phyloP scores from a whole-genome alignment of 306 rosid genomes.

The Ziziphus jujuba region DNA sequence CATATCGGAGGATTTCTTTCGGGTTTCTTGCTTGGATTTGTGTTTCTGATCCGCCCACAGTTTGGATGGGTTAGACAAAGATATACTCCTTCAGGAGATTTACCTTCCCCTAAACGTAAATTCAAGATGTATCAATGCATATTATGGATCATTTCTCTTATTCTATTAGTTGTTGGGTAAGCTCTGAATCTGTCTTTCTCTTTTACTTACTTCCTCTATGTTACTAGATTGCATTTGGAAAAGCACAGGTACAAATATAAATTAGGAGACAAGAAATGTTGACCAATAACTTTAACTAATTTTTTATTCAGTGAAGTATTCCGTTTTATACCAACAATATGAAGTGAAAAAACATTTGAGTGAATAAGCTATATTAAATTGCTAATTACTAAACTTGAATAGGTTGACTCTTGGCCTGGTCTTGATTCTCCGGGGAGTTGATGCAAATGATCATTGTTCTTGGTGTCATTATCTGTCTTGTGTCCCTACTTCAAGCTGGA shows the following conservation, averaged over 20 bases:
- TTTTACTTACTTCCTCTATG: not conserved
- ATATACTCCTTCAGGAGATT: slow-evolving; percentile 41
- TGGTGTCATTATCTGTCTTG: slow-evolving; percentile 98
- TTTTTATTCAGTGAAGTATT: too few relatives aligned
- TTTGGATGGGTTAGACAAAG: slow-evolving; percentile 86
- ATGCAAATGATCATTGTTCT: slow-evolving; percentile 89
- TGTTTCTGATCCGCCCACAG: slow-evolving; percentile 94
- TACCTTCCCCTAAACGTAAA: slow-evolving; percentile 42
- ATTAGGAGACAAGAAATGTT: too few relatives aligned
- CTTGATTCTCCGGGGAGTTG: slow-evolving; percentile 67
- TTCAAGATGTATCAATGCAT: slow-evolving; percentile 85
- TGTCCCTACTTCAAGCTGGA: slow-evolving; percentile 96
- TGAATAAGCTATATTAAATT: not conserved
- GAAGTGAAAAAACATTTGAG: not conserved
- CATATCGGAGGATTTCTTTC: slow-evolving; percentile 94
- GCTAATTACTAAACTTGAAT: slow-evolving; percentile 5
- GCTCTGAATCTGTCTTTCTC: slow-evolving; percentile 17
- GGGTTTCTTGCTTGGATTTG: slow-evolving; percentile 89
- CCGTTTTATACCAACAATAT: not conserved
- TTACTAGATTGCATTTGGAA: slow-evolving; percentile 1
- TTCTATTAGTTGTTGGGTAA: slow-evolving; percentile 79
- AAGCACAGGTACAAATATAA: not conserved
- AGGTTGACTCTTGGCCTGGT: slow-evolving; percentile 79
- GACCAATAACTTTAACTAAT: too few relatives aligned
- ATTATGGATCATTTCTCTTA: slow-evolving; percentile 71